Conservation (phyloP, 257 asterid species). For the Nicotiana paniculata region DNA sequence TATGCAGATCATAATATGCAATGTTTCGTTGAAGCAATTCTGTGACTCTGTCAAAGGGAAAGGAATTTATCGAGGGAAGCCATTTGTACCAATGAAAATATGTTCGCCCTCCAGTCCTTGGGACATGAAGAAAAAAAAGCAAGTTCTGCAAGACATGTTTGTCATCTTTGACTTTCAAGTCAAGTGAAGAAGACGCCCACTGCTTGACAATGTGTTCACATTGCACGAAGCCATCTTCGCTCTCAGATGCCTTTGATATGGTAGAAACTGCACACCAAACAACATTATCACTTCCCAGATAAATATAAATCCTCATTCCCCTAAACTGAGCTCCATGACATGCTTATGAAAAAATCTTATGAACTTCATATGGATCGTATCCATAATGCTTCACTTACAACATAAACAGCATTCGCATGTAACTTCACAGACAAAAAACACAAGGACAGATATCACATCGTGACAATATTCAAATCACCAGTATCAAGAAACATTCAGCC, state of each 20-base stretch:
- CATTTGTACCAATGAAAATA: slow-evolving; percentile 73
- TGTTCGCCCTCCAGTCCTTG: slow-evolving; percentile 96
- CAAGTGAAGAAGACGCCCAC: slow-evolving; percentile 77
- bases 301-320: neutral
- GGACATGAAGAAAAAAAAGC: slow-evolving; percentile 94
- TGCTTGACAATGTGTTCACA: slow-evolving; percentile 65
- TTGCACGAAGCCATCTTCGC: slow-evolving; percentile 38
- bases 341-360: neutral
- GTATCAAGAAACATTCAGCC: neutral
- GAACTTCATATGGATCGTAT: neutral
- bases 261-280: slow-evolving; percentile 33
- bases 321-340: neutral
- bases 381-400: neutral
- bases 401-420: neutral
- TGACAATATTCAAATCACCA: neutral
- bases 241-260: slow-evolving; percentile 30
- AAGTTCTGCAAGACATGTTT: slow-evolving; percentile 65
- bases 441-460: neutral
- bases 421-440: neutral
- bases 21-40: neutral
- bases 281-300: neutral
- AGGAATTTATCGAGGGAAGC: neutral
- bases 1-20: neutral
- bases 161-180: slow-evolving; percentile 48
- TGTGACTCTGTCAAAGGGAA: neutral